Conservation (phyloP, 2,329 filamentous ascomycete genomes). For the Colletotrichum filicis region DNA sequence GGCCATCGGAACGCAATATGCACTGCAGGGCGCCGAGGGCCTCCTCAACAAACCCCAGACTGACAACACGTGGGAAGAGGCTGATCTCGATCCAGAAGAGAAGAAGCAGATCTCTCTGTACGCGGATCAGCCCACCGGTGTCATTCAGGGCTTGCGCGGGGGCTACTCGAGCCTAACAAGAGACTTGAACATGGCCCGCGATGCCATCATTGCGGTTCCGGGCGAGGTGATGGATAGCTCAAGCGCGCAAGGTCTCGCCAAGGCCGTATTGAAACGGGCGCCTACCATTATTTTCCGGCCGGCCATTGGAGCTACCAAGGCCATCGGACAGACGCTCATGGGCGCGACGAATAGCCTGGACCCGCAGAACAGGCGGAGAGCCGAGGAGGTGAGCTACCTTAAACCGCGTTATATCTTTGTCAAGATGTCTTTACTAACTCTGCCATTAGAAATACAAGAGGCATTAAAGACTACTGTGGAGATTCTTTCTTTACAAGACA, state of each 20-base stretch:
- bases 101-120: constrained; percentile 88
- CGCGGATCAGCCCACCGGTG: constrained; percentile 90
- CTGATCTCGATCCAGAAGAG: constrained; percentile 73
- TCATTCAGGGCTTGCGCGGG: constrained; percentile 85
- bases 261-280: constrained; percentile 80
- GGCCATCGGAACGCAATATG: constrained; percentile 93
- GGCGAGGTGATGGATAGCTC: constrained; percentile 89
- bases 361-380: constrained; percentile 80
- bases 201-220: constrained; percentile 95
- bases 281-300: constrained; percentile 95
- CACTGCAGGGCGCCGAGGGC: constrained; percentile 88
- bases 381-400: constrained; percentile 85
- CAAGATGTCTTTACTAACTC: constrained; percentile 25
- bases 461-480: constrained; percentile 42
- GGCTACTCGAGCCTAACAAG: constrained; percentile 86
- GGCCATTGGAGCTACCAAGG: constrained; percentile 89
- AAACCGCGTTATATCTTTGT: neutral
- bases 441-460: constrained; percentile 60
- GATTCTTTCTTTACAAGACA: neutral
- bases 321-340: constrained; percentile 87
- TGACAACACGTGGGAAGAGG: constrained; percentile 65
- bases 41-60: constrained; percentile 66
- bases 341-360: constrained; percentile 94
- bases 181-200: constrained; percentile 86
- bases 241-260: constrained; percentile 82